A percentile compares a stretch with the other conserved stretches of the same genome.
Evolutionary conservation across 139 green algal genomes (phyloP).

Genomic region (Parachlorella kessleri): DNA sequence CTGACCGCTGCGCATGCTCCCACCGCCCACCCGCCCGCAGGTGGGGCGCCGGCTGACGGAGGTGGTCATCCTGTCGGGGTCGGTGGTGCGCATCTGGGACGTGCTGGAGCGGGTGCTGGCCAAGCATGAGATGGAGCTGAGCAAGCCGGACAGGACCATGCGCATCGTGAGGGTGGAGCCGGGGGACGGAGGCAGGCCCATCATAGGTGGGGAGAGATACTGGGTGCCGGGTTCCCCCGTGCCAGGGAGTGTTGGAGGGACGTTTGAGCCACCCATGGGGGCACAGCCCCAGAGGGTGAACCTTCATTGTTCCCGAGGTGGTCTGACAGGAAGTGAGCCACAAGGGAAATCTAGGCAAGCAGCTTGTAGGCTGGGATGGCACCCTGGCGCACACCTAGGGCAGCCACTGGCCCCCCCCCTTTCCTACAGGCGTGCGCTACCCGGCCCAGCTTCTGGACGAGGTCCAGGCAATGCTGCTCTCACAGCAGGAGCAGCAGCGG

Average conservation of each 20-base stretch:
- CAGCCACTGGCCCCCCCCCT: not conserved
- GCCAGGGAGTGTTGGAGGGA: too few species aligned
- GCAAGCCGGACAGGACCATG: constrained; percentile 66
- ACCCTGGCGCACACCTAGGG: not conserved
- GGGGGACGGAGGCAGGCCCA: constrained; percentile 24
- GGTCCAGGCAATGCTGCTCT: constrained; percentile 53
- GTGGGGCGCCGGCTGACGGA: constrained; percentile 59
- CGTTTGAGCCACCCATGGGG: too few species aligned
- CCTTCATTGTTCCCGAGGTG: not conserved
- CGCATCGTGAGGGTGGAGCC: constrained; percentile 67
- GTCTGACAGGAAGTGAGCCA: not conserved
- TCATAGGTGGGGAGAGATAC: constrained; percentile 55
- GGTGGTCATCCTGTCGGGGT: constrained; percentile 70
- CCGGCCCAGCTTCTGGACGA: constrained; percentile 63
- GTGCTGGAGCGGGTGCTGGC: constrained; percentile 73
- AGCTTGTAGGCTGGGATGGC: not conserved
- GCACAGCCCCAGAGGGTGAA: not conserved
- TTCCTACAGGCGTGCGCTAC: constrained; percentile 67
- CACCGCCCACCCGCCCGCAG: constrained; percentile 7
- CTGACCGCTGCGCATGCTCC: not conserved
- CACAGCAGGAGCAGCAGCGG: constrained; percentile 30
- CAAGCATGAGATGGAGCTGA: constrained; percentile 58
- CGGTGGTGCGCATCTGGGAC: constrained; percentile 82
- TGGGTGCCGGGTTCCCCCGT: too few species aligned
- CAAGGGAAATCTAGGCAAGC: not conserved